A percentile compares a stretch with the other conserved stretches of the same genome.
Conservation (phyloP, 192 early-diverging fungal genomes). For the Kappamyces sp. region DNA sequence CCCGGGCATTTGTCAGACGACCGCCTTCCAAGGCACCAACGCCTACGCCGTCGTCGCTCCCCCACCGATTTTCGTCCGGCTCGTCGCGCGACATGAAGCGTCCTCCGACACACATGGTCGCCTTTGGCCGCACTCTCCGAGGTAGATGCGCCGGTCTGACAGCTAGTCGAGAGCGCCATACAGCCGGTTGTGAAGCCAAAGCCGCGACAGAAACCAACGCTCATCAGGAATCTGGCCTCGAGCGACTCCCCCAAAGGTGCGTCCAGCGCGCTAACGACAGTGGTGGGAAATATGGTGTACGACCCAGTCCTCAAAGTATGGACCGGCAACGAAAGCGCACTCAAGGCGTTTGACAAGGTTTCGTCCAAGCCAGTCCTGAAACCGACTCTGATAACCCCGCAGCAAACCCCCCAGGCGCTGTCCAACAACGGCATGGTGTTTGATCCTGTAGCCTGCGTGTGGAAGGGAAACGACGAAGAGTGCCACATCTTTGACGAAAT, state of each 20-base stretch:
- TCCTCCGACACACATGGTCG: slow-evolving; percentile 7
- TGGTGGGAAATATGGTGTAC: slow-evolving; percentile 42
- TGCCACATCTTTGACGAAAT: slow-evolving; percentile 38
- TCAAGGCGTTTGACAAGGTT: slow-evolving; percentile 36
- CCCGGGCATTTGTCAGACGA: too few species aligned
- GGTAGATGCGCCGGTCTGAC: not conserved
- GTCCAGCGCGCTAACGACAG: slow-evolving; percentile 15
- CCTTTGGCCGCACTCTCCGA: slow-evolving; percentile 5
- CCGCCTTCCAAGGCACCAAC: too few species aligned
- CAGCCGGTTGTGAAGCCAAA: slow-evolving; percentile 33
- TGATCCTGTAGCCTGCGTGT: slow-evolving; percentile 45
- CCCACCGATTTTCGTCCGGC: too few species aligned
- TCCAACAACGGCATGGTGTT: slow-evolving; percentile 41
- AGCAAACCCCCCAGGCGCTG: slow-evolving; percentile 23
- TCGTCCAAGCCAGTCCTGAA: slow-evolving; percentile 1
- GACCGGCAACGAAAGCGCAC: slow-evolving; percentile 43
- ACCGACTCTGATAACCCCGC: slow-evolving; percentile 28
- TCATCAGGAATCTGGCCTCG: slow-evolving; percentile 36
- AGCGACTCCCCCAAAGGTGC: slow-evolving; percentile 31
- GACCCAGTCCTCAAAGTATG: slow-evolving; percentile 42
- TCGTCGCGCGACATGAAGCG: not conserved
- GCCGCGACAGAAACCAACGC: slow-evolving; percentile 32
- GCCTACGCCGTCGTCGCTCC: too few species aligned
- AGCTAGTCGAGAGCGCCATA: slow-evolving; percentile 1
- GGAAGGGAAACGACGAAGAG: slow-evolving; percentile 48